Percentiles rank a stretch among this genome's conserved stretches.
Evolutionary conservation across 2,329 filamentous ascomycete genomes (phyloP).

Genomic region (Paradendryphiella salina): DNA sequence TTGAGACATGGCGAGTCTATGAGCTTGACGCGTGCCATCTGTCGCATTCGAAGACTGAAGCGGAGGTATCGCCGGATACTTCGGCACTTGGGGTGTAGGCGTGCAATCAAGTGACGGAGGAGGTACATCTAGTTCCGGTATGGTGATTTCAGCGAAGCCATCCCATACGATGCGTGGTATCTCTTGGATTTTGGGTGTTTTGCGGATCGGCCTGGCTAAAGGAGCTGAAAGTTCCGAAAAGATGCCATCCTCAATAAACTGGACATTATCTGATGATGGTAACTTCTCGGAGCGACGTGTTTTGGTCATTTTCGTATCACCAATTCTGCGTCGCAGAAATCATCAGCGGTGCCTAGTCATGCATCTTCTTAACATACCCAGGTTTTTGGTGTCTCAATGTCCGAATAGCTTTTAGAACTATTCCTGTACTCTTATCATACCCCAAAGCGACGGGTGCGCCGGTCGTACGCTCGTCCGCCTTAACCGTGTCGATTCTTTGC

Average conservation of each 20-base stretch:
- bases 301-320: background rate
- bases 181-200: background rate
- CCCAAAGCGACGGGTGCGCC: background rate
- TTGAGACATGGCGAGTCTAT: background rate
- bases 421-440: background rate
- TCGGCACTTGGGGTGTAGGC: background rate
- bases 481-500: background rate
- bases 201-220: background rate
- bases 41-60: background rate
- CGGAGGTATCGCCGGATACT: background rate
- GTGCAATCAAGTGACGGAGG: background rate
- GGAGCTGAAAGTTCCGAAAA: background rate
- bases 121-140: background rate
- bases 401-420: constrained; percentile 1
- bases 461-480: background rate
- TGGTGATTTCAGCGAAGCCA: background rate
- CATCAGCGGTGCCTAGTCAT: background rate
- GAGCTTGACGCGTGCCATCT: background rate
- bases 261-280: background rate
- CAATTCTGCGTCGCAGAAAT: background rate
- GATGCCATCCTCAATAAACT: background rate
- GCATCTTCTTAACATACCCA: constrained; percentile 1
- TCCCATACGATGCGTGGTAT: background rate
- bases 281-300: background rate
- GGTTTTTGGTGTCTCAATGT: background rate